Percentiles rank a stretch among this genome's conserved stretches.
phyloP scores from a whole-genome alignment of 2,329 filamentous ascomycete species.

The Ceratocystis eucalypticola region DNA sequence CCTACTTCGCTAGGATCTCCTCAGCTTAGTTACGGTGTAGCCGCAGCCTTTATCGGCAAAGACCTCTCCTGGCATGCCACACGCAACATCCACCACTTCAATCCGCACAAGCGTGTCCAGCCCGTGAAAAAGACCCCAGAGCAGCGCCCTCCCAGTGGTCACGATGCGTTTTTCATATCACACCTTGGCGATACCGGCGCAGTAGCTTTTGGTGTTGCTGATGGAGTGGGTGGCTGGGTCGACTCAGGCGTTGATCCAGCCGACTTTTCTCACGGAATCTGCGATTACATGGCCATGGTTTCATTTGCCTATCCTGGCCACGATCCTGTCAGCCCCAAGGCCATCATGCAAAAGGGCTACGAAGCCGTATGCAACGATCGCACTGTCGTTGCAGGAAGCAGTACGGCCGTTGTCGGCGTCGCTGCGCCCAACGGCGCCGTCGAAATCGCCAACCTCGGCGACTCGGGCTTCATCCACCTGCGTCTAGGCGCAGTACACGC shows the following conservation, averaged over 20 bases:
- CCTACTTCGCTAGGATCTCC: background rate
- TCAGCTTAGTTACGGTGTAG: conserved; percentile 53
- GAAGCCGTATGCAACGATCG: conserved; percentile 64
- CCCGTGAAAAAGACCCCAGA: conserved; percentile 40
- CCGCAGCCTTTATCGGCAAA: conserved; percentile 64
- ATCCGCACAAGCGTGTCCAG: conserved; percentile 47
- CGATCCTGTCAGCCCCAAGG: conserved; percentile 32
- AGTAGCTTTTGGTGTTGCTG: conserved; percentile 77
- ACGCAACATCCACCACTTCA: conserved; percentile 61
- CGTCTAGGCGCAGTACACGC: conserved; percentile 74
- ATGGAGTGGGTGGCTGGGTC: conserved; percentile 91
- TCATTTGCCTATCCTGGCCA: conserved; percentile 48
- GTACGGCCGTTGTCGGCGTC: conserved; percentile 81
- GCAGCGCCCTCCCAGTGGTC: conserved; percentile 63
- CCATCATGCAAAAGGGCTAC: conserved; percentile 63
- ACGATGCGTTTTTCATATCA: conserved; percentile 92
- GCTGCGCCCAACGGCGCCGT: conserved; percentile 58
- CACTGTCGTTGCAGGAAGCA: conserved; percentile 67
- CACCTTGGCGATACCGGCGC: conserved; percentile 57
- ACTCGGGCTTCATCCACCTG: conserved; percentile 84
- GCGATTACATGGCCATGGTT: conserved; percentile 76
- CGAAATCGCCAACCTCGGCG: conserved; percentile 85
- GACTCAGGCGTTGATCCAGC: conserved; percentile 87
- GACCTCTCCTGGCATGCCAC: conserved; percentile 52
- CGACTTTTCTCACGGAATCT: conserved; percentile 87